Conservation (phyloP, 140 eudicot genomes). For the Anethum foeniculum region DNA sequence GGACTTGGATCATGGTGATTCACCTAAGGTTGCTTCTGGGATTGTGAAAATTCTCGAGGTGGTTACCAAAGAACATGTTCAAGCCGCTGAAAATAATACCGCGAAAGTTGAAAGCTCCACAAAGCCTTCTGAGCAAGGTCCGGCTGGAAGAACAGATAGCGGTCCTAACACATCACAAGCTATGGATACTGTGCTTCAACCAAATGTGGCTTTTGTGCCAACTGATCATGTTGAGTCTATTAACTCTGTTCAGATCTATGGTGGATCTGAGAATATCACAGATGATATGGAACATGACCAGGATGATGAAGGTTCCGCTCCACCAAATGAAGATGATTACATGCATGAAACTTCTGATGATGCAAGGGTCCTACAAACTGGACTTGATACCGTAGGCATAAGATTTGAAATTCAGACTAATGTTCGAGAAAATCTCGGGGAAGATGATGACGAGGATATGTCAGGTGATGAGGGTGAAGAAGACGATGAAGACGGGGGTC, state of each 20-base stretch:
- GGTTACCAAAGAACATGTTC: conserved; percentile 86
- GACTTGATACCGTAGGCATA: conserved; percentile 62
- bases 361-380: conserved; percentile 57
- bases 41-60: conserved; percentile 78
- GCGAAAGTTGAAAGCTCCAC: conserved; percentile 43
- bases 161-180: conserved; percentile 33
- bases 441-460: conserved; percentile 83
- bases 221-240: conserved; percentile 47
- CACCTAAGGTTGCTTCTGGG: conserved; percentile 71
- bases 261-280: conserved; percentile 76
- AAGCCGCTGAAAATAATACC: conserved; percentile 54
- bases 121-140: conserved; percentile 48
- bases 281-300: conserved; percentile 99
- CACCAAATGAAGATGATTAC: conserved; percentile 73
- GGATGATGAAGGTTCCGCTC: conserved; percentile 68
- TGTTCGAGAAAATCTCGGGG: conserved; percentile 59
- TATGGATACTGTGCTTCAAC: conserved; percentile 42
- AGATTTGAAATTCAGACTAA: conserved; percentile 76
- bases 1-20: conserved; percentile 78
- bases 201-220: conserved; percentile 42
- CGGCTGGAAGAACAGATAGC: conserved; percentile 35
- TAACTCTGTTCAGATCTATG: conserved; percentile 45
- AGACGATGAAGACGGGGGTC: conserved; percentile 63
- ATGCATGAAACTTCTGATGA: conserved; percentile 87
- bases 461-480: conserved; percentile 82